phyloP scores from a whole-genome alignment of 495 filamentous ascomycete species.

The Thermothielavioides terrestris region DNA sequence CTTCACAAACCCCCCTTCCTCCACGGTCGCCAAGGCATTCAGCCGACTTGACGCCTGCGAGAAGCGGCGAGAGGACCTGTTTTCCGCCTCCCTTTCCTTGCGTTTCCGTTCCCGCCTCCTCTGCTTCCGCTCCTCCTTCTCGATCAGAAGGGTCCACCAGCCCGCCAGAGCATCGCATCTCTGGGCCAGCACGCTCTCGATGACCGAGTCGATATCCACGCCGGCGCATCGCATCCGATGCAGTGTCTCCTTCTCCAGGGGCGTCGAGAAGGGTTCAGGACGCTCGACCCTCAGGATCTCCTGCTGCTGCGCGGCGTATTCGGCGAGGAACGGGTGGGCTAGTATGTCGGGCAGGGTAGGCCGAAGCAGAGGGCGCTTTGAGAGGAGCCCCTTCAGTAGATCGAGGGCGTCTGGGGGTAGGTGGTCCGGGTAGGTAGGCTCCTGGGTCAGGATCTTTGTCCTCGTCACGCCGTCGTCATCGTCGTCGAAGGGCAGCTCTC shows the following conservation, averaged over 20 bases:
- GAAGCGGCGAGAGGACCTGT: constrained; percentile 68
- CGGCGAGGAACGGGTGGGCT: constrained; percentile 78
- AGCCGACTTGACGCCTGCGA: constrained; percentile 80
- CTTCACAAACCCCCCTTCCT: constrained; percentile 48
- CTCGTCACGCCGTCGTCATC: constrained; percentile 84
- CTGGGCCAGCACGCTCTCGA: constrained; percentile 86
- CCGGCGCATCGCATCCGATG: constrained; percentile 93
- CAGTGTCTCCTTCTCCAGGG: constrained; percentile 81
- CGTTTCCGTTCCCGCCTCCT: constrained; percentile 74
- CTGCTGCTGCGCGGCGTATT: constrained; percentile 81
- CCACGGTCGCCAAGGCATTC: constrained; percentile 67
- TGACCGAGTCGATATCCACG: constrained; percentile 87
- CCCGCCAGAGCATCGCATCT: constrained; percentile 83
- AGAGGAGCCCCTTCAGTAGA: constrained; percentile 67
- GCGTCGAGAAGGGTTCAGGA: constrained; percentile 76
- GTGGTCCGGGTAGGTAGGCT: constrained; percentile 75
- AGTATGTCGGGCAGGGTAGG: constrained; percentile 84
- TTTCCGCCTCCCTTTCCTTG: constrained; percentile 73
- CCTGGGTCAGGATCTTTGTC: constrained; percentile 69
- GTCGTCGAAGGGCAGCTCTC: constrained; percentile 93
- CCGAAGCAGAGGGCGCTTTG: constrained; percentile 78
- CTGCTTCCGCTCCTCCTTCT: constrained; percentile 92
- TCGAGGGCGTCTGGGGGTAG: constrained; percentile 68
- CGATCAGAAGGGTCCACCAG: constrained; percentile 93
- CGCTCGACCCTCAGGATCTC: constrained; percentile 80